These are phyloP conservation scores for Pythium chondricola DNA, from an alignment of 352 stramenopile genomes.

Conservation along the genomic window DNA sequence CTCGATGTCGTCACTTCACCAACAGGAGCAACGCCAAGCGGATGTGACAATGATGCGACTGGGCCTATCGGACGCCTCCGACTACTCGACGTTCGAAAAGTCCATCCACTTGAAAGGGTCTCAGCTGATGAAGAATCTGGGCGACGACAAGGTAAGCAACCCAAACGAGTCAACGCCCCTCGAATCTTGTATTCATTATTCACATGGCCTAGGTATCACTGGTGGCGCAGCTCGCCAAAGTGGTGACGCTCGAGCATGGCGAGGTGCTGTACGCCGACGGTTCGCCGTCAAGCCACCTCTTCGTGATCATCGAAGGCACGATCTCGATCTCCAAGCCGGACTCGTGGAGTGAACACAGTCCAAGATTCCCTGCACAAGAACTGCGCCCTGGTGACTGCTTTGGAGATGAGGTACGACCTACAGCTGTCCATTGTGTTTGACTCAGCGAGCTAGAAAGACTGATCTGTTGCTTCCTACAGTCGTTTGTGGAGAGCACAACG, in stretches of 20 bases:
- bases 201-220: constrained; percentile 37
- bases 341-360: neutral
- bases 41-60: constrained; percentile 26
- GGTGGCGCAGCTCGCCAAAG: constrained; percentile 64
- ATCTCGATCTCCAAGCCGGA: constrained; percentile 36
- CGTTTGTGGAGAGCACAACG: constrained; percentile 53
- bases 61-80: constrained; percentile 28
- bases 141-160: constrained; percentile 56
- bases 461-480: too few relatives aligned
- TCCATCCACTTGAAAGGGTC: constrained; percentile 82
- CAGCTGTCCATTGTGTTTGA: too few relatives aligned
- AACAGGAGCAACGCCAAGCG: constrained; percentile 10
- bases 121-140: constrained; percentile 74
- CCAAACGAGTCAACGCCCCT: neutral
- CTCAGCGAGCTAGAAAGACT: too few relatives aligned
- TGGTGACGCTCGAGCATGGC: constrained; percentile 46
- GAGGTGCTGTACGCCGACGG: constrained; percentile 50
- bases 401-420: constrained; percentile 69
- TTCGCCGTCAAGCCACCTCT: constrained; percentile 40
- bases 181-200: neutral
- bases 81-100: constrained; percentile 82
- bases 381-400: constrained; percentile 71
- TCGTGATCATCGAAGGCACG: constrained; percentile 67
- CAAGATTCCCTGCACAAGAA: constrained; percentile 24
- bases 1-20: too few relatives aligned